These are phyloP conservation scores for Aureobasidium musti DNA, from an alignment of 2,329 filamentous ascomycete species.

Conservation along the genomic window DNA sequence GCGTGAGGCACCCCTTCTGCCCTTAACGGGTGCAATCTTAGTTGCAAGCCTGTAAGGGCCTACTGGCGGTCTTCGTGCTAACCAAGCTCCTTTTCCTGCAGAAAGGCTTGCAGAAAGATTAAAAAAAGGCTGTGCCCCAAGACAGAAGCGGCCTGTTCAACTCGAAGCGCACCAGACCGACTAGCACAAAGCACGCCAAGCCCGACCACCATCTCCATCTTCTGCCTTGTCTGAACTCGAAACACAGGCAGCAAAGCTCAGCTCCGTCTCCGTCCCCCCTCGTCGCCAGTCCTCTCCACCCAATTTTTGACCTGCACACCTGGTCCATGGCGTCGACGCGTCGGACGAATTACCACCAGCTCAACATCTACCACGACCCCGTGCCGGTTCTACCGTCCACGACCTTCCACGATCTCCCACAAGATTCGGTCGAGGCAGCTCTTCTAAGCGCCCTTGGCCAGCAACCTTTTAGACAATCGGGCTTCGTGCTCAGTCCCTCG, in stretches of 20 bases:
- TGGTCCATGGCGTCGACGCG: conserved; percentile 57
- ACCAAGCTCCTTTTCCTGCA: conserved; percentile 28
- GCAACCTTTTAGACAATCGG: conserved; percentile 52
- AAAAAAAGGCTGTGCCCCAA: conserved; percentile 27
- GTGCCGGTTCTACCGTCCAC: conserved; percentile 40
- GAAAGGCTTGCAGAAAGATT: conserved; percentile 28
- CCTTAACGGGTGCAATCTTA: conserved; percentile 30
- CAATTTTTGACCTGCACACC: conserved; percentile 3
- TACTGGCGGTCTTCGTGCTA: conserved; percentile 22
- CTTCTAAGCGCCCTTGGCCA: conserved; percentile 51
- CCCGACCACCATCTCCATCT: conserved; percentile 22
- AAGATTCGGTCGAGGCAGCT: conserved; percentile 51
- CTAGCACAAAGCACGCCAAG: conserved; percentile 26
- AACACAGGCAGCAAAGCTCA: conserved; percentile 17
- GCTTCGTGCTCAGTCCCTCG: conserved; percentile 67
- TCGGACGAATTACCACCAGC: conserved; percentile 53
- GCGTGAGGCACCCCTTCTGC: conserved; percentile 29
- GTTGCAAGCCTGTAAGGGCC: conserved; percentile 27
- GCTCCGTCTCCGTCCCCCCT: conserved; percentile 21
- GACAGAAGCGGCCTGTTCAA: conserved; percentile 15
- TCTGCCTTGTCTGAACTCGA: conserved; percentile 14
- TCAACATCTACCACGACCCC: conserved; percentile 63
- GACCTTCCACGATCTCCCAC: conserved; percentile 41
- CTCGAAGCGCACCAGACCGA: conserved; percentile 18
- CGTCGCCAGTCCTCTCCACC: neutral